Evolutionary conservation across 768 basidiomycete species (phyloP).

Genomic region (Amanita phalloides): DNA sequence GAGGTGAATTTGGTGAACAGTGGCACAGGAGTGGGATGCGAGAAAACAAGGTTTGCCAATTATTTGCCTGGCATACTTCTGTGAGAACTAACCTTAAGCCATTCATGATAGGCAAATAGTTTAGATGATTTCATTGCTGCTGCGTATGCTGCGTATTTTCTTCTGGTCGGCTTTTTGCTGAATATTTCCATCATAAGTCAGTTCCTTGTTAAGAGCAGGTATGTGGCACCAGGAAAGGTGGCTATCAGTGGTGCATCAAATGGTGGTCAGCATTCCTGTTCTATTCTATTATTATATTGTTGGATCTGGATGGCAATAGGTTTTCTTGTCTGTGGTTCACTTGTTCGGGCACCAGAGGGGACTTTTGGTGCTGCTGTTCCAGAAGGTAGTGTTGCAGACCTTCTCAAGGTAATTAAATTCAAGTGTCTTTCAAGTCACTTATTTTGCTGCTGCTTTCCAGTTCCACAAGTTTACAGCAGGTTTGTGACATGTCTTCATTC

Average conservation of each 20-base stretch:
- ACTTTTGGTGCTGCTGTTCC: slow-evolving; percentile 68
- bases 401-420: slow-evolving; percentile 48
- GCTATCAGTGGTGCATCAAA: slow-evolving; percentile 74
- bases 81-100: slow-evolving; percentile 40
- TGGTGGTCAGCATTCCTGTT: slow-evolving; percentile 39
- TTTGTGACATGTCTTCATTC: slow-evolving; percentile 11
- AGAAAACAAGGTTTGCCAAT: slow-evolving; percentile 48
- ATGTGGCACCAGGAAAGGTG: slow-evolving; percentile 57
- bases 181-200: slow-evolving; percentile 28
- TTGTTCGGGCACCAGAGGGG: slow-evolving; percentile 64
- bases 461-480: slow-evolving; percentile 73
- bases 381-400: slow-evolving; percentile 73
- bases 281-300: background rate
- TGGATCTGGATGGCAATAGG: slow-evolving; percentile 26
- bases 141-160: slow-evolving; percentile 21
- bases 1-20: no score
- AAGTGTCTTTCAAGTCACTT: background rate
- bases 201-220: slow-evolving; percentile 63
- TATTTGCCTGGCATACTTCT: background rate
- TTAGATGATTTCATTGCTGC: no score
- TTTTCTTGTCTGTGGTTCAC: slow-evolving; percentile 63
- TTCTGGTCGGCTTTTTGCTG: background rate
- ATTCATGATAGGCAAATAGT: slow-evolving; percentile 48
- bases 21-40: slow-evolving; percentile 29
- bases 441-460: slow-evolving; percentile 19